Conservation (phyloP, 257 asterid species). For the Salvia miltiorrhiza region DNA sequence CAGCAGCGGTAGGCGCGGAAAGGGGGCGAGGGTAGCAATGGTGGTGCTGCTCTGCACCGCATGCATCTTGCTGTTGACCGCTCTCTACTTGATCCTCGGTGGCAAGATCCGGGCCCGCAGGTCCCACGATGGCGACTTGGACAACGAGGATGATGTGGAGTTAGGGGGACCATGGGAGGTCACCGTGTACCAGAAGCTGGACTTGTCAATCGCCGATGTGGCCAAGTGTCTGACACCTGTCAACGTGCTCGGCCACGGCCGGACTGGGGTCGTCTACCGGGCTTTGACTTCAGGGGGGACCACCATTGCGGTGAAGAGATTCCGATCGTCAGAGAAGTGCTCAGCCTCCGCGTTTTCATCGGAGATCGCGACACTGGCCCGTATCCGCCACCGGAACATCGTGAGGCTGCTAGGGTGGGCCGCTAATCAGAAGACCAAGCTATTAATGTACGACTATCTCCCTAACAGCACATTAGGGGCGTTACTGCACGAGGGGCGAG, state of each 20-base stretch:
- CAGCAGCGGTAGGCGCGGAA: constrained; percentile 28
- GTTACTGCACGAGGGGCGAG: constrained; percentile 47
- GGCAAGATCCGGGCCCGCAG: constrained; percentile 37
- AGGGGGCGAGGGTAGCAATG: constrained; percentile 66
- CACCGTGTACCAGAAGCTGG: constrained; percentile 66
- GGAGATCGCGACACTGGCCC: constrained; percentile 61
- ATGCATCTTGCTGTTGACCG: constrained; percentile 43
- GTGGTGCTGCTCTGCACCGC: constrained; percentile 66
- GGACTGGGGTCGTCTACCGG: constrained; percentile 60
- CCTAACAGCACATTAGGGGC: constrained; percentile 56
- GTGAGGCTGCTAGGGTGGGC: constrained; percentile 76
- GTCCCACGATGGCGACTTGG: constrained; percentile 32
- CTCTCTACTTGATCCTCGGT: constrained; percentile 57
- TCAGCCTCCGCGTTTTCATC: constrained; percentile 58
- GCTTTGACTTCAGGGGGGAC: constrained; percentile 42
- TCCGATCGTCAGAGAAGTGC: constrained; percentile 45
- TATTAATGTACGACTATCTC: constrained; percentile 72
- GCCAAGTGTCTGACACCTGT: constrained; percentile 42
- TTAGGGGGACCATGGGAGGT: constrained; percentile 79
- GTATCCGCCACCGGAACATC: constrained; percentile 72
- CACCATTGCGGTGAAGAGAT: constrained; percentile 60
- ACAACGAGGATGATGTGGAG: constrained; percentile 47
- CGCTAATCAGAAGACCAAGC: constrained; percentile 57
- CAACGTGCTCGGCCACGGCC: constrained; percentile 64
- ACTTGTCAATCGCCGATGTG: constrained; percentile 51